These are phyloP conservation scores for Cercospora berteroae DNA, from an alignment of 2,329 filamentous ascomycete species.

Conservation along the genomic window DNA sequence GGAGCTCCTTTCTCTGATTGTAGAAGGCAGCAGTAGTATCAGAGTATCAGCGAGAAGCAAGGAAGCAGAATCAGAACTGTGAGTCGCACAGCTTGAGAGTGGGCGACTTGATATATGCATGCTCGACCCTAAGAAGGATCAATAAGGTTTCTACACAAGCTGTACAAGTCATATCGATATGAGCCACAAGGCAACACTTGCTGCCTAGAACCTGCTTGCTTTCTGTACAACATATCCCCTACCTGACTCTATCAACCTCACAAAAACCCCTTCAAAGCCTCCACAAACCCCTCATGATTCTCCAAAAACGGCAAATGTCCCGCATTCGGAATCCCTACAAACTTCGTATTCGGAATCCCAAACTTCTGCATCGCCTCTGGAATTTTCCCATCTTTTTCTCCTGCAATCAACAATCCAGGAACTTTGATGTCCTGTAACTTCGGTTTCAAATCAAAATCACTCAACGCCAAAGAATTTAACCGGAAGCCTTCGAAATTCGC, in stretches of 20 bases:
- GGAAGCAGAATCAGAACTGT: not conserved
- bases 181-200: not conserved
- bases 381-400: slow-evolving; percentile 70
- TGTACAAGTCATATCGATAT: not conserved
- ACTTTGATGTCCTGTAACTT: slow-evolving; percentile 56
- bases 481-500: slow-evolving; percentile 71
- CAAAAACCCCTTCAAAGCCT: slow-evolving; percentile 60
- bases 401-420: slow-evolving; percentile 68
- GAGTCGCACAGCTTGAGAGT: not conserved
- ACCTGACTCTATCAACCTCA: too few relatives aligned
- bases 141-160: not conserved
- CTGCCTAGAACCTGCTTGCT: not conserved
- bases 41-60: not conserved
- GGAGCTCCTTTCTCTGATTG: not conserved
- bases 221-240: not conserved
- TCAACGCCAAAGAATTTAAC: slow-evolving; percentile 67
- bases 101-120: not conserved
- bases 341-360: slow-evolving; percentile 55
- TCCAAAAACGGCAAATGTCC: slow-evolving; percentile 87
- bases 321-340: slow-evolving; percentile 65
- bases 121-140: not conserved
- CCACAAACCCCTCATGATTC: slow-evolving; percentile 65
- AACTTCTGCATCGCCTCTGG: slow-evolving; percentile 73
- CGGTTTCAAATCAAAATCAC: slow-evolving; percentile 65
- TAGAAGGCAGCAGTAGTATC: too few relatives aligned